phyloP scores from a whole-genome alignment of 768 basidiomycete genomes.

The Psilocybe cyanescens region DNA sequence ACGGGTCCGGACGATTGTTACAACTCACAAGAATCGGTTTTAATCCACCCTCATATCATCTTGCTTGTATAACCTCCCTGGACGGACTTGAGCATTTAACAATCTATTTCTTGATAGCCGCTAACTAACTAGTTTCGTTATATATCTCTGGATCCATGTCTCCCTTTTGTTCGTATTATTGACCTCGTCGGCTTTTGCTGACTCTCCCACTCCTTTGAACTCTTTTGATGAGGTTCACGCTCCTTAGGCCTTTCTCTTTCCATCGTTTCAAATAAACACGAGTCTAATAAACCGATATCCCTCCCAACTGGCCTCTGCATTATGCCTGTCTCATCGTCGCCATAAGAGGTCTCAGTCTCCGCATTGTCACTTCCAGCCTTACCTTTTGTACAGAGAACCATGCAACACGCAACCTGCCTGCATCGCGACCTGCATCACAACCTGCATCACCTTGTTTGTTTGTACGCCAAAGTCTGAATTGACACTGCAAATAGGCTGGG shows the following conservation, averaged over 20 bases:
- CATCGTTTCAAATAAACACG: background rate
- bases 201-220: no score
- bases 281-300: background rate
- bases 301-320: background rate
- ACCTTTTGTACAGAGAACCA: background rate
- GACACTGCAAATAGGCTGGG: background rate
- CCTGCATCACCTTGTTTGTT: background rate
- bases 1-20: constrained; percentile 28
- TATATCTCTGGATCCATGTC: background rate
- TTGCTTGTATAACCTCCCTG: background rate
- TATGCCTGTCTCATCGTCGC: background rate
- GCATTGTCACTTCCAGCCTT: background rate
- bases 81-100: background rate
- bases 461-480: background rate
- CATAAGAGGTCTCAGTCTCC: background rate
- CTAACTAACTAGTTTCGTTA: background rate
- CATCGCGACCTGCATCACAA: background rate
- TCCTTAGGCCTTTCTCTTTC: no score
- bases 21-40: constrained; percentile 25
- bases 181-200: no score
- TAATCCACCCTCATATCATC: background rate
- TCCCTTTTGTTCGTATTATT: background rate
- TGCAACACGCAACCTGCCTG: background rate
- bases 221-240: no score
- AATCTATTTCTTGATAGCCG: background rate